A percentile compares a stretch with the other conserved stretches of the same genome.
These are phyloP conservation scores for Suillus paluster DNA, from an alignment of 768 basidiomycete genomes.

Conservation along the genomic window DNA sequence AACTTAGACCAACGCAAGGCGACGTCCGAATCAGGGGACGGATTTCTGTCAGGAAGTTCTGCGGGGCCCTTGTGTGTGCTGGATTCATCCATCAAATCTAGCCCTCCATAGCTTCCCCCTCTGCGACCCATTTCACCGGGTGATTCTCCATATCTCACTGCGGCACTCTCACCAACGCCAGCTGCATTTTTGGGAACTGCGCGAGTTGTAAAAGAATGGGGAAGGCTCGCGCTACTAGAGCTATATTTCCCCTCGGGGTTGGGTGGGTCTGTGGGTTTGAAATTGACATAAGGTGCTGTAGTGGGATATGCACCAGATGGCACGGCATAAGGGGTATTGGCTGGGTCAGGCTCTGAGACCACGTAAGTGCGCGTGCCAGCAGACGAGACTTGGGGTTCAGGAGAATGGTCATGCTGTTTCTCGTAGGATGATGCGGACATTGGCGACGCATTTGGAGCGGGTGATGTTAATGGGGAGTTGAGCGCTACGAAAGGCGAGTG, in stretches of 20 bases:
- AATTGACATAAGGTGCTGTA: constrained; percentile 51
- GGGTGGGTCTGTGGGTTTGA: constrained; percentile 45
- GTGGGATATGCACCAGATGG: constrained; percentile 71
- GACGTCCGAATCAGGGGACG: constrained; percentile 45
- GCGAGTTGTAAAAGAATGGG: constrained; percentile 49
- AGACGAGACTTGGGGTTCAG: constrained; percentile 50
- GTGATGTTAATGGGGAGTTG: constrained; percentile 42
- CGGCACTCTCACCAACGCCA: constrained; percentile 54
- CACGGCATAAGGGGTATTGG: constrained; percentile 65
- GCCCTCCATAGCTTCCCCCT: constrained; percentile 48
- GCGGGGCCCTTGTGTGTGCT: constrained; percentile 43
- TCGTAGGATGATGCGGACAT: constrained; percentile 50
- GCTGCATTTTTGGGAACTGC: constrained; percentile 44
- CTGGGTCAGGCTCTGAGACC: constrained; percentile 72
- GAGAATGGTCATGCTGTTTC: constrained; percentile 58
- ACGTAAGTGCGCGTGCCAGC: constrained; percentile 67
- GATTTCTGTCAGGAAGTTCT: constrained; percentile 49
- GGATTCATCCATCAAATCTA: constrained; percentile 46
- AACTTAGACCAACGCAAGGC: constrained; percentile 51
- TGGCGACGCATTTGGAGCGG: constrained; percentile 33
- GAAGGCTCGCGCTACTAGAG: constrained; percentile 48
- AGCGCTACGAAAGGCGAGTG: constrained; percentile 68
- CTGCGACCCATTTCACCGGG: constrained; percentile 50
- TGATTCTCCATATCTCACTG: constrained; percentile 44
- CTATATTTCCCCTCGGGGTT: constrained; percentile 41